Base-by-base conservation (phyloP, 495 filamentous ascomycete genomes). In the Ramalina peruviana region DNA sequence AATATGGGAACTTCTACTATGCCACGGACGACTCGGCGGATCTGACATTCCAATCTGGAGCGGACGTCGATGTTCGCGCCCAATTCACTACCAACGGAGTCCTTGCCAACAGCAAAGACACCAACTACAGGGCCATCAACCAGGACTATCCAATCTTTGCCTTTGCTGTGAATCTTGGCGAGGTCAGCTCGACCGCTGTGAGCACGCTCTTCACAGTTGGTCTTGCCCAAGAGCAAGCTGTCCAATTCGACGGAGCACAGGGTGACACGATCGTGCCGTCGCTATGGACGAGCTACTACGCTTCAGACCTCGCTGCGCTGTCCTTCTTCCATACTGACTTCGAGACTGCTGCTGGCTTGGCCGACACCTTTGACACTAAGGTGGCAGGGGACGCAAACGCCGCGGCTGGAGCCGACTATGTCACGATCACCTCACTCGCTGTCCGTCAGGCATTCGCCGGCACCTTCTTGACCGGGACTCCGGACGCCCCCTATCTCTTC, bases 361-460 rank as follows among this genome's bases (percentile, higher is more conserved):
- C 72, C 0, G 56, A 57, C 2, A 54, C 58, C 1, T 64, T 80
- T 36, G 75, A 81, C 49, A 54, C 56, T 36, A 63, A 68, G 49
- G 63, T 81, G 25, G 61, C 65, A 1, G 48, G 45, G 3, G 77
- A 80, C 53, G 74, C 76, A 1, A 60, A 61, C 40, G 65, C 64
- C 21, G 65, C 65, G 5, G 73, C 62, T 40, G 76, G 57, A 15
- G 37, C 75, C 48, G 78, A 86, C 52, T 95, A 94, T 61, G 72
- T 79, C 52, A 85, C 85, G 47, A 83, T 95, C 48, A 79, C 86
- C 9, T 82, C 84, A 3, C 74, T 95, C 13, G 82, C 82, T 26
- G 83, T 82, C 40, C 85, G 88, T 26, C 88, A 95, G 62, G 82
- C 85, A 4, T 74, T 94, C 55, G 88, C 83, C 37, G 86, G 83